Base-by-base conservation (phyloP, 139 green algal species). In the Desmodesmus armatus region DNA sequence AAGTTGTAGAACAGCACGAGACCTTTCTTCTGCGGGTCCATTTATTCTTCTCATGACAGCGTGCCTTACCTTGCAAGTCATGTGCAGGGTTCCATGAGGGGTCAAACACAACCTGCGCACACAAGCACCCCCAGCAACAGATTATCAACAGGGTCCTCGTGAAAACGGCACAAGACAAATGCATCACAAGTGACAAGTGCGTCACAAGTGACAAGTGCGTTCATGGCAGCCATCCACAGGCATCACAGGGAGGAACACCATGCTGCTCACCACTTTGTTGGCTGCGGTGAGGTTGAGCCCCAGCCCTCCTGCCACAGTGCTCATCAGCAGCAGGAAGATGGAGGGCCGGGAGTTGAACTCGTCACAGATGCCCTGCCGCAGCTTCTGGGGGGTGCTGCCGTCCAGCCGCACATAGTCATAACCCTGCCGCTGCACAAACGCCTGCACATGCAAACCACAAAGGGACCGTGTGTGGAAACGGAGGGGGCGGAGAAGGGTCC, bases 81-180 rank as follows among this genome's bases (percentile, higher is more conserved):
- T 73, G 44, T 0, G 88, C 82, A 3, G 92, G 93, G 79, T 95
- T 95, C 88, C 89, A 97, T 53, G 15, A 72, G 9, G 94, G 94
- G 76, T 98, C 94, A n/a, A 97, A 91, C 27, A 98, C 91, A 31
- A 97, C 87, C 41, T 85, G 79, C n/a, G n/a, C n/a, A n/a, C n/a
- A n/a, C n/a, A n/a, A n/a, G n/a, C n/a, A n/a, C n/a, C n/a, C n/a
- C n/a, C n/a, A n/a, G n/a, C n/a, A n/a, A n/a, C n/a, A n/a, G n/a
- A n/a, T n/a, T n/a, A n/a, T n/a, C n/a, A n/a, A n/a, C n/a, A n/a
- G n/a, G n/a, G n/a, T n/a, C n/a, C n/a, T n/a, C n/a, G n/a, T n/a
- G n/a, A n/a, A n/a, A n/a, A n/a, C n/a, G n/a, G n/a, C n/a, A n/a
- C n/a, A n/a, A n/a, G n/a, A n/a, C n/a, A n/a, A n/a, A n/a, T n/a